A percentile compares a stretch with the other conserved stretches of the same genome.
These are phyloP conservation scores for Platanus orientalis DNA, from an alignment of 164 flowering plant species.

Conservation along the genomic window DNA sequence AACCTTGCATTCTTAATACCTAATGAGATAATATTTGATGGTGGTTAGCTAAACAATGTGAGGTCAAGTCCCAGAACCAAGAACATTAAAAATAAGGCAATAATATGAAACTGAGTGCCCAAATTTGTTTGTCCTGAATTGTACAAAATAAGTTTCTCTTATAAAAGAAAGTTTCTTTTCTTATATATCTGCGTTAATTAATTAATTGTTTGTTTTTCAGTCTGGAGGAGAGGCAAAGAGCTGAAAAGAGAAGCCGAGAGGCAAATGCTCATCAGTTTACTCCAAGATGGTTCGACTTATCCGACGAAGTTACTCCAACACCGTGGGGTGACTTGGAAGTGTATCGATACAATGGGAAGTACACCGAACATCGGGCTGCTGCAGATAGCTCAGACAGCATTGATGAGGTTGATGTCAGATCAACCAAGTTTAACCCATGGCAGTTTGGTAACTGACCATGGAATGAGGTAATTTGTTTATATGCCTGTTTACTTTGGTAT, in stretches of 20 bases:
- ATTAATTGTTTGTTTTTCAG: conserved; percentile 21
- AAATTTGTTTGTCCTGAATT: neutral
- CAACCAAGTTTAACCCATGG: conserved; percentile 66
- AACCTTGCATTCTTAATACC: no score
- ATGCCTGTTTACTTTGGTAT: neutral
- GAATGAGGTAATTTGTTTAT: conserved; percentile 1
- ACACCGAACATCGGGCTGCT: conserved; percentile 42
- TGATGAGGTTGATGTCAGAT: conserved; percentile 28
- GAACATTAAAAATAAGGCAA: neutral
- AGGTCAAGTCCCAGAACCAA: neutral
- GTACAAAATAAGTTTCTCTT: neutral
- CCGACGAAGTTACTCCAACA: conserved; percentile 49
- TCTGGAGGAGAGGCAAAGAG: conserved; percentile 57
- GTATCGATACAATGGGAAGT: conserved; percentile 52
- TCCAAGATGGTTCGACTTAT: conserved; percentile 64
- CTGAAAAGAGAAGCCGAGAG: conserved; percentile 46
- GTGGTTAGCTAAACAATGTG: neutral
- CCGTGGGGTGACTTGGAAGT: conserved; percentile 76
- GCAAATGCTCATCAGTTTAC: conserved; percentile 39
- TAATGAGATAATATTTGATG: neutral
- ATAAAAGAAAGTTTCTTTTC: neutral
- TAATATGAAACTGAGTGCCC: neutral
- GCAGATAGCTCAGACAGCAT: conserved; percentile 25
- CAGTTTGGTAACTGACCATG: conserved; percentile 39
- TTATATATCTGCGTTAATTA: neutral